Percentiles rank a stretch among this genome's conserved stretches.
phyloP scores from a whole-genome alignment of 202 grass and related monocot species.

The Panicum virgatum region DNA sequence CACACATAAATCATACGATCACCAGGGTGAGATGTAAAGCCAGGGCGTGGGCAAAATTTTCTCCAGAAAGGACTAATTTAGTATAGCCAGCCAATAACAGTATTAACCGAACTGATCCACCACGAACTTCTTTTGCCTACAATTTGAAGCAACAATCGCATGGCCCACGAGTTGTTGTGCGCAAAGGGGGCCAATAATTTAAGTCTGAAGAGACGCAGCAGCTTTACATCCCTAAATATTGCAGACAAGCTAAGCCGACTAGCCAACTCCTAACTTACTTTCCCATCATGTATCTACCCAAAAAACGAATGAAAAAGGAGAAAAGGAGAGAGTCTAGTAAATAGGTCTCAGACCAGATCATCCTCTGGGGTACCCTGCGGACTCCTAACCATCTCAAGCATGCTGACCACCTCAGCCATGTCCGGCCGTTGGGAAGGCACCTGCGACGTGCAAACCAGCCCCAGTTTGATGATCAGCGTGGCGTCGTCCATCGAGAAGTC shows the following conservation, averaged over 20 bases:
- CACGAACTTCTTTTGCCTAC: background rate
- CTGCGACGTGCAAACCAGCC: constrained; percentile 72
- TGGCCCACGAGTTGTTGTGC: background rate
- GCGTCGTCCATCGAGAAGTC: constrained; percentile 62
- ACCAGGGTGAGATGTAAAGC: no score
- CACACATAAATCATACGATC: no score
- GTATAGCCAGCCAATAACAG: background rate
- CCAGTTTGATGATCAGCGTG: constrained; percentile 60
- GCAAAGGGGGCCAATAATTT: background rate
- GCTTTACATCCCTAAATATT: constrained; percentile 11
- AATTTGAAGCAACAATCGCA: background rate
- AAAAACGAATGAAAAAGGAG: background rate
- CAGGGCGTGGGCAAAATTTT: background rate
- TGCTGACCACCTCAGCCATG: constrained; percentile 65
- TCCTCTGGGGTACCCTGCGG: constrained; percentile 58
- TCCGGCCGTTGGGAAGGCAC: constrained; percentile 70
- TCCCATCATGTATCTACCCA: background rate
- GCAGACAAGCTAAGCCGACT: background rate
- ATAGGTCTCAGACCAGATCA: constrained; percentile 54
- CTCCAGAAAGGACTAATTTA: background rate
- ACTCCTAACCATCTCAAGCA: constrained; percentile 75
- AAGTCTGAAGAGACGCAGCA: background rate
- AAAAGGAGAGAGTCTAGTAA: constrained; percentile 1
- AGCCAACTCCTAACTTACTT: background rate
- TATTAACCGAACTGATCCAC: background rate